A percentile compares a stretch with the other conserved stretches of the same genome.
phyloP scores from a whole-genome alignment of 257 asterid species.

The Solanum appendiculatum region DNA sequence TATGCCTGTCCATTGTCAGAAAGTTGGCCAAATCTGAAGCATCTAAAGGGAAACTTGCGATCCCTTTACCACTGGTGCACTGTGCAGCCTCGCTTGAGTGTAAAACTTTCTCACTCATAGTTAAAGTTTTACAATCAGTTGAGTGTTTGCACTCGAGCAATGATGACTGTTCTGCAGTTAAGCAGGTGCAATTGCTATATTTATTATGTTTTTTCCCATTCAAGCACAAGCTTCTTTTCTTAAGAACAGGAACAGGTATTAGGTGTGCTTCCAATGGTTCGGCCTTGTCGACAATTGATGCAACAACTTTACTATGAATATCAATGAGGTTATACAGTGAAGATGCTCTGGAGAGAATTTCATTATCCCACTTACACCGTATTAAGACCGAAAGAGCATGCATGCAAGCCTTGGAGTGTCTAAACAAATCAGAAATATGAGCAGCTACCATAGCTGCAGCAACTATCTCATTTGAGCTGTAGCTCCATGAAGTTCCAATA shows the following conservation, averaged over 20 bases:
- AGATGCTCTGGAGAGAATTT: conserved; percentile 76
- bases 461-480: conserved; percentile 89
- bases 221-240: conserved; percentile 35
- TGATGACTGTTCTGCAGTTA: conserved; percentile 41
- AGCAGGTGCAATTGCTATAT: conserved; percentile 40
- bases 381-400: conserved; percentile 75
- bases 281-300: conserved; percentile 84
- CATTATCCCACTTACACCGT: conserved; percentile 87
- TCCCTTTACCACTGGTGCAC: conserved; percentile 43
- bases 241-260: conserved; percentile 42
- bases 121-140: conserved; percentile 29
- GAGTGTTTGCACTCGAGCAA: conserved; percentile 24
- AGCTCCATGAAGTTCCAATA: conserved; percentile 82
- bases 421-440: conserved; percentile 88
- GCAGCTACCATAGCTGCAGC: conserved; percentile 99
- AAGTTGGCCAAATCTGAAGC: conserved; percentile 96
- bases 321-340: conserved; percentile 92
- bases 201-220: conserved; percentile 43
- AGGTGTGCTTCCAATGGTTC: conserved; percentile 91
- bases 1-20: conserved; percentile 83
- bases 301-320: conserved; percentile 85
- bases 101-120: conserved; percentile 22
- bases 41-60: conserved; percentile 56
- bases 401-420: conserved; percentile 95
- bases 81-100: conserved; percentile 24